Percentiles rank a stretch among this genome's conserved stretches.
phyloP scores from a whole-genome alignment of 164 flowering plant species.

The Akebia trifoliata region DNA sequence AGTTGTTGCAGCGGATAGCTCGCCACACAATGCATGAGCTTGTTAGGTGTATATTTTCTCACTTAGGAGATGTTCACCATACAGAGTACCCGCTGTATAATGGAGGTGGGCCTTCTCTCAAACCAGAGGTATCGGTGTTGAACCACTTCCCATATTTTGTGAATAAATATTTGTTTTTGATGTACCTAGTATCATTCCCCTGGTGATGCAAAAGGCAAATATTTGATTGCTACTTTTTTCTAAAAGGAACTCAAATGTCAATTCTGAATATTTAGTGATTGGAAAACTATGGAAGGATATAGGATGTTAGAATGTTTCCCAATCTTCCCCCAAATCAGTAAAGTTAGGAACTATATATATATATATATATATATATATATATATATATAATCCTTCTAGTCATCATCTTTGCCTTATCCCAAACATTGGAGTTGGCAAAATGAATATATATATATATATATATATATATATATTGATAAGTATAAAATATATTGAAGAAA shows the following conservation, averaged over 20 bases:
- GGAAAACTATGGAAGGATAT: too few relatives aligned
- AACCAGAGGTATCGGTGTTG: slow-evolving; percentile 13
- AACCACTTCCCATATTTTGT: neutral
- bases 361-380: too few relatives aligned
- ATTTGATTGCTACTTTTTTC: neutral
- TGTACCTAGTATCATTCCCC: neutral
- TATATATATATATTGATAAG: too few relatives aligned
- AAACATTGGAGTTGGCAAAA: too few relatives aligned
- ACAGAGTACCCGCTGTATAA: neutral
- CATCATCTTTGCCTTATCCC: too few relatives aligned
- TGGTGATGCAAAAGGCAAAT: neutral
- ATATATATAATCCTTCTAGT: too few relatives aligned
- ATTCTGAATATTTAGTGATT: neutral
- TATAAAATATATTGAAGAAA: too few relatives aligned
- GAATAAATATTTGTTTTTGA: neutral
- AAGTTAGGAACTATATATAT: neutral
- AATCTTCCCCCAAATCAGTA: neutral
- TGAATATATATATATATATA: too few relatives aligned
- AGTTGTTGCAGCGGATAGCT: slow-evolving; percentile 22
- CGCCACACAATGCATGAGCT: slow-evolving; percentile 23
- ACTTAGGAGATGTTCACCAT: slow-evolving; percentile 6
- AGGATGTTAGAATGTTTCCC: neutral
- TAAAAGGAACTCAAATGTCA: neutral
- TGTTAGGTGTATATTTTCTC: slow-evolving; percentile 17
- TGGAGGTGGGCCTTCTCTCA: slow-evolving; percentile 3